Base-by-base conservation (phyloP, 2,329 filamentous ascomycete genomes). In the Aspergillus cejpii region DNA sequence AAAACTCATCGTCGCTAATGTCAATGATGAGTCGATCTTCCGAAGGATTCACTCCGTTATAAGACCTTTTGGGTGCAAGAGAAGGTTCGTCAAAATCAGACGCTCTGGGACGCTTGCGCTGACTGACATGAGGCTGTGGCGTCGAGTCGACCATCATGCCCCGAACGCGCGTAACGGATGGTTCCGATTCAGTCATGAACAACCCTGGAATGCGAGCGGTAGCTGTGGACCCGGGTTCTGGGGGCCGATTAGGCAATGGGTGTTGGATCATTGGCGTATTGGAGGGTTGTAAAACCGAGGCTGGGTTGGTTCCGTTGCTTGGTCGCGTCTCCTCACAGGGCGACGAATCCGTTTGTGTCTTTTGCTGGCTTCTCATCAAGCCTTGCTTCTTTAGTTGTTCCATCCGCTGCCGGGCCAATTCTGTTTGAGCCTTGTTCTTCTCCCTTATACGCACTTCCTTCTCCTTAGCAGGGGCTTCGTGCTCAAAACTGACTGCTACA, bases 11-110 rank as follows among this genome's bases (percentile, higher is more conserved):
- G 21, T 94, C 90, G 60, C 87, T 94, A 29, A 94, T 83, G 52
- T 94, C 80, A 54, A 95, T 94, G 29, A 95, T 78, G 41, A 94
- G 77, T 2, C 77, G 77, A 39, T 81, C 74, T 19, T 83, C 74
- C 41, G 76, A 70, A 19, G 49, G 40, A 19, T 39, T 50, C 2
- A 41, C 72, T 37, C 72, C 73, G 36, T 82, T 78, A 10, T 77
- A 82, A 3, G 80, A 77, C 39, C 83, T 79, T 55, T 85, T 86
- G 12, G 65, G 56, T 10, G 68, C 59, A 27, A 55, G 55, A 0
- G 72, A 67, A 15, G 73, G 70, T n/a, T 79, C 77, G 48, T 85
- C 80, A 51, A 85, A 83, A 58, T 89, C 84, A 3, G 84, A 77
- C 10, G 86, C 83, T 31, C 85, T 77, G 26, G 79, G 79, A 10